phyloP scores from a whole-genome alignment of 2,329 filamentous ascomycete genomes.

The Ilyonectria robusta region DNA sequence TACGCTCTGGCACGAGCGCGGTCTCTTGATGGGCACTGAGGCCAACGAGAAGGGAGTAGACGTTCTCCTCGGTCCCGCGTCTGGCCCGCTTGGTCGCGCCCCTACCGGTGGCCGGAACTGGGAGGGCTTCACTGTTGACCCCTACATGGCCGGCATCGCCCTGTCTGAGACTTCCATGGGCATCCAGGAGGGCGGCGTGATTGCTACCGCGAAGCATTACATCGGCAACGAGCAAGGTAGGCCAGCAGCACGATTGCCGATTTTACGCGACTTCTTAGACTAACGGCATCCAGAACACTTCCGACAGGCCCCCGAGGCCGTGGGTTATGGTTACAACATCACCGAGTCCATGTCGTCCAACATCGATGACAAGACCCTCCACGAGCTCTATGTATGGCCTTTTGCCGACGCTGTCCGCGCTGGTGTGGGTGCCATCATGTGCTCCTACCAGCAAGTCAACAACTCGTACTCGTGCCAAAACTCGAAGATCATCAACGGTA shows the following conservation, averaged over 20 bases:
- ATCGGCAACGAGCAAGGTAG: constrained; percentile 78
- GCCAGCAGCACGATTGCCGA: not conserved
- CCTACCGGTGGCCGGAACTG: constrained; percentile 70
- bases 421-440: constrained; percentile 76
- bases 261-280: not conserved
- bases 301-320: constrained; percentile 72
- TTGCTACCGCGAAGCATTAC: constrained; percentile 87
- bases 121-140: constrained; percentile 80
- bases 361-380: constrained; percentile 80
- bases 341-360: constrained; percentile 72
- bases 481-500: constrained; percentile 79
- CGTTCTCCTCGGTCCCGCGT: constrained; percentile 71
- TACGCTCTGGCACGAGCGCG: constrained; percentile 71
- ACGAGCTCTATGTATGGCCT: constrained; percentile 84
- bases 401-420: constrained; percentile 81
- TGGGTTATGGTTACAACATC: constrained; percentile 70
- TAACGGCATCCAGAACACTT: constrained; percentile 71
- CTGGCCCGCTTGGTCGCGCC: constrained; percentile 62
- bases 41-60: constrained; percentile 83
- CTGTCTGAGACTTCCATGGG: constrained; percentile 82
- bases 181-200: constrained; percentile 85
- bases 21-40: constrained; percentile 68
- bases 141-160: constrained; percentile 79
- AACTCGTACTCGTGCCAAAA: constrained; percentile 87
- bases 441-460: constrained; percentile 84